Evolutionary conservation across 352 stramenopile genomes (phyloP).

Genomic region (Achlya hypogyna): DNA sequence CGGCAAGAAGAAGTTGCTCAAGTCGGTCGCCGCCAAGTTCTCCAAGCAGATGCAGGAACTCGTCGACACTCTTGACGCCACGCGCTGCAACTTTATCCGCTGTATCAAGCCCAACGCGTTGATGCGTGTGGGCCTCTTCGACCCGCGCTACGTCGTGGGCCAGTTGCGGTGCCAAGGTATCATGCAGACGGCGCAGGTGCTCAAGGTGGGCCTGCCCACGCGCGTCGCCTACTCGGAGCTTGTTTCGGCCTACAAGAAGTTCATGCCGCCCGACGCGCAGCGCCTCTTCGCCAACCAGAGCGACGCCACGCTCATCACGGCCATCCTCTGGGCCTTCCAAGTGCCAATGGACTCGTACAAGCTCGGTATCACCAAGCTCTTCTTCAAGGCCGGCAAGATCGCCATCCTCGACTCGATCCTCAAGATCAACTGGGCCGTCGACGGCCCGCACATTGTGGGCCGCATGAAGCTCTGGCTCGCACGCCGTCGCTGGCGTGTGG

Average conservation of each 20-base stretch:
- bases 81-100: slow-evolving; percentile 81
- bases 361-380: slow-evolving; percentile 67
- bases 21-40: slow-evolving; percentile 57
- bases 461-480: slow-evolving; percentile 64
- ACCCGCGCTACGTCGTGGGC: slow-evolving; percentile 67
- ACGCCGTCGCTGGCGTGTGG: slow-evolving; percentile 60
- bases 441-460: slow-evolving; percentile 46
- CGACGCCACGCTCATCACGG: slow-evolving; percentile 61
- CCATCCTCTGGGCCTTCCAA: slow-evolving; percentile 79
- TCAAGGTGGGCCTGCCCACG: slow-evolving; percentile 78
- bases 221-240: slow-evolving; percentile 71
- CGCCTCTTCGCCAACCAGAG: slow-evolving; percentile 63
- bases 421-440: slow-evolving; percentile 58
- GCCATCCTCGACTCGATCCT: slow-evolving; percentile 62
- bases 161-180: slow-evolving; percentile 82
- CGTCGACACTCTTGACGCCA: slow-evolving; percentile 65
- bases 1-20: slow-evolving; percentile 77
- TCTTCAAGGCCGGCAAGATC: slow-evolving; percentile 74
- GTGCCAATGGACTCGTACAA: slow-evolving; percentile 71
- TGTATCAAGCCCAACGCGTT: slow-evolving; percentile 84
- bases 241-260: slow-evolving; percentile 53
- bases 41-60: slow-evolving; percentile 74
- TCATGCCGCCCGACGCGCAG: slow-evolving; percentile 56
- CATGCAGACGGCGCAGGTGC: slow-evolving; percentile 80
- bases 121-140: slow-evolving; percentile 64